Evolutionary conservation across 352 stramenopile genomes (phyloP).

Genomic region (Discostella stelligera): DNA sequence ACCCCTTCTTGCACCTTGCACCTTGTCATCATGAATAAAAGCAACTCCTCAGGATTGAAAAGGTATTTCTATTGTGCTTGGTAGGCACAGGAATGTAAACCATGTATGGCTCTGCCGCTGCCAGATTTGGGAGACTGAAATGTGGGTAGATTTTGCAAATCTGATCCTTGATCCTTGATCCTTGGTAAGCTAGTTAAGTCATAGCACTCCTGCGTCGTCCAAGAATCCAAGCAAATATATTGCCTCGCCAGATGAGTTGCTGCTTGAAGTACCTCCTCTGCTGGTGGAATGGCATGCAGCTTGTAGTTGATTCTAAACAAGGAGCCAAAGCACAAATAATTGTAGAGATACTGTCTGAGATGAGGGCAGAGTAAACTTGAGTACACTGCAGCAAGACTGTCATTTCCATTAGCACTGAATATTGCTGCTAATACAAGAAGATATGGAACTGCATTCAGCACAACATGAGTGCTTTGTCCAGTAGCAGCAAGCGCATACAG

Average conservation of each 20-base stretch:
- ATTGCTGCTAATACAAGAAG: no score
- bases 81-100: slow-evolving; percentile 14
- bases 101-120: neutral
- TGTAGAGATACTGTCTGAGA: neutral
- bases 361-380: neutral
- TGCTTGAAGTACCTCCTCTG: neutral
- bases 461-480: no score
- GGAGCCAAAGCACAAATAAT: neutral
- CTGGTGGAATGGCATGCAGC: slow-evolving; percentile 1
- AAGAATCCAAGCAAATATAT: slow-evolving; percentile 9
- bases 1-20: slow-evolving; percentile 22
- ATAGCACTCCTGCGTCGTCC: slow-evolving; percentile 18
- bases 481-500: no score
- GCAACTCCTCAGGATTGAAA: slow-evolving; percentile 37
- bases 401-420: no score
- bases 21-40: slow-evolving; percentile 34
- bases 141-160: slow-evolving; percentile 12
- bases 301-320: neutral
- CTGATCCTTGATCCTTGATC: slow-evolving; percentile 4
- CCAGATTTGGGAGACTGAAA: slow-evolving; percentile 34
- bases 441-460: no score
- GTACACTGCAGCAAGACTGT: no score
- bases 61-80: neutral
- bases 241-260: slow-evolving; percentile 1
- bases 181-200: slow-evolving; percentile 15